Conservation (phyloP, 148 eudicot genomes). For the Dianthus caryophyllus region DNA sequence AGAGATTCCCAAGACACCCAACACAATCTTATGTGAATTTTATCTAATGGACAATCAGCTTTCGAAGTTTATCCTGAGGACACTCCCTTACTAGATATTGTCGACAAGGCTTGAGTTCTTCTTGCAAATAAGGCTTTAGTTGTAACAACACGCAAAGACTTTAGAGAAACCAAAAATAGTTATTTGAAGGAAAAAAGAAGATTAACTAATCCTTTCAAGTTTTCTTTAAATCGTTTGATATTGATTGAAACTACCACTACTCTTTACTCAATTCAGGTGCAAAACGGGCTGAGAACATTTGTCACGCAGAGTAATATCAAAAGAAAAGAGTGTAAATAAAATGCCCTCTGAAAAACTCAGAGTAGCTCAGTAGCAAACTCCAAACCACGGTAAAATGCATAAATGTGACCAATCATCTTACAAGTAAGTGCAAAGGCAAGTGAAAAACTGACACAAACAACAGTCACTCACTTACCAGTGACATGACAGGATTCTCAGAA, state of each 20-base stretch:
- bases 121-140: too few relatives aligned
- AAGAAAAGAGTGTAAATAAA: background rate
- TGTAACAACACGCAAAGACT: background rate
- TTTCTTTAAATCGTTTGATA: background rate
- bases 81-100: too few relatives aligned
- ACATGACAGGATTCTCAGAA: constrained; percentile 86
- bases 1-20: too few relatives aligned
- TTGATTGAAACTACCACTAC: background rate
- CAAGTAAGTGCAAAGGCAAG: constrained; percentile 2
- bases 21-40: too few relatives aligned
- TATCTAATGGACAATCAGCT: too few relatives aligned
- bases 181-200: background rate
- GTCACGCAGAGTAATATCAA: background rate
- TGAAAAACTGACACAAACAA: constrained; percentile 4
- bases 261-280: background rate
- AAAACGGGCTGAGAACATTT: background rate
- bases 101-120: too few relatives aligned
- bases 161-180: too few relatives aligned
- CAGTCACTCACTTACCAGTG: constrained; percentile 57
- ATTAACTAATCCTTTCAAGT: background rate
- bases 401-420: background rate
- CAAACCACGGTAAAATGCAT: background rate
- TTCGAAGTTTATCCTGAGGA: too few relatives aligned
- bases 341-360: background rate
- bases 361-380: constrained; percentile 5